Percentiles rank a stretch among this genome's conserved stretches.
phyloP scores from a whole-genome alignment of 2,329 filamentous ascomycete species.

The Triangularia verruculosa region DNA sequence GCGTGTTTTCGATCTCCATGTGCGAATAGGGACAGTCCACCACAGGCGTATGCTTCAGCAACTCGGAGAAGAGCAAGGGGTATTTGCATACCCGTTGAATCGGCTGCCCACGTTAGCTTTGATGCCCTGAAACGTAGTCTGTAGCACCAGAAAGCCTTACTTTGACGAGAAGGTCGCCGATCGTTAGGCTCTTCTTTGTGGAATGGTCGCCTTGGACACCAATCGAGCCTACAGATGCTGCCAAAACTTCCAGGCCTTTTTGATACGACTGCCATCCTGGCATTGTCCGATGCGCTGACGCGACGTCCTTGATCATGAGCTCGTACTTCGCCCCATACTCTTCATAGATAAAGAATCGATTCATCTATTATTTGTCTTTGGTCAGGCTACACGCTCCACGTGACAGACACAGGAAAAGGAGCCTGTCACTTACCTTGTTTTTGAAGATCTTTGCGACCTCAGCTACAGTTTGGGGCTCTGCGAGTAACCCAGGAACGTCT shows the following conservation, averaged over 20 bases:
- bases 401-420: not conserved
- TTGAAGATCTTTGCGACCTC: slow-evolving; percentile 61
- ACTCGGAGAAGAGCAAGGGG: slow-evolving; percentile 78
- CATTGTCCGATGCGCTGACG: slow-evolving; percentile 63
- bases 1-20: slow-evolving; percentile 70
- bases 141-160: slow-evolving; percentile 41
- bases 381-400: not conserved
- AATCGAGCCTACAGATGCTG: slow-evolving; percentile 69
- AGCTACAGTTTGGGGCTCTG: slow-evolving; percentile 58
- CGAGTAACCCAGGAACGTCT: slow-evolving; percentile 49
- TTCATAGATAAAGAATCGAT: slow-evolving; percentile 81
- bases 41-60: slow-evolving; percentile 78
- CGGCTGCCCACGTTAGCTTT: slow-evolving; percentile 54
- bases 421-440: slow-evolving; percentile 47
- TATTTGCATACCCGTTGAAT: slow-evolving; percentile 93
- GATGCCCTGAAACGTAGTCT: not conserved
- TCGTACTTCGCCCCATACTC: slow-evolving; percentile 91
- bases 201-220: slow-evolving; percentile 57
- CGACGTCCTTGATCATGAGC: slow-evolving; percentile 74
- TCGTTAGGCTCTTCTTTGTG: slow-evolving; percentile 72
- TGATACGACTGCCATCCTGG: slow-evolving; percentile 78
- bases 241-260: slow-evolving; percentile 78
- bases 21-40: slow-evolving; percentile 82
- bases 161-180: slow-evolving; percentile 88
- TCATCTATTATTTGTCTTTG: slow-evolving; percentile 56